Evolutionary conservation across 768 basidiomycete genomes (phyloP).

Genomic region (Gyrodon lividus): DNA sequence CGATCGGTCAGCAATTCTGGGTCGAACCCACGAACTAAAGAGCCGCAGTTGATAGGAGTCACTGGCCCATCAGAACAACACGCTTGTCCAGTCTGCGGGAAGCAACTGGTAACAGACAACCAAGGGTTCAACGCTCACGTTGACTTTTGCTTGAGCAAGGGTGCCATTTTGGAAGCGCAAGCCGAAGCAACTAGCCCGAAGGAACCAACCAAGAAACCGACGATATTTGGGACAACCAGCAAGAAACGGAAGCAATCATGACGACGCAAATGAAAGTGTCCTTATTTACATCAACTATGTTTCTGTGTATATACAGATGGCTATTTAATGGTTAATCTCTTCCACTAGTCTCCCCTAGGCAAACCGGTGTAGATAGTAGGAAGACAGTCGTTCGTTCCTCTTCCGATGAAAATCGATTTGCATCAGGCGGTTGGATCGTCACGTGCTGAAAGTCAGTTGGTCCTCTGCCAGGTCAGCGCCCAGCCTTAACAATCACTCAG

Average conservation of each 20-base stretch:
- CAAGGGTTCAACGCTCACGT: slow-evolving; percentile 81
- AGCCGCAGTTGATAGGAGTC: neutral
- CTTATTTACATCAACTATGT: neutral
- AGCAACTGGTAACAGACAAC: slow-evolving; percentile 66
- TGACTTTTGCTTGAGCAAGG: slow-evolving; percentile 83
- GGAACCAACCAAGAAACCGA: slow-evolving; percentile 10
- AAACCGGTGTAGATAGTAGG: too few species aligned
- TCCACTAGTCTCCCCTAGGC: too few species aligned
- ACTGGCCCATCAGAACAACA: slow-evolving; percentile 23
- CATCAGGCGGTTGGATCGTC: neutral
- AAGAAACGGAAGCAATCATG: slow-evolving; percentile 21
- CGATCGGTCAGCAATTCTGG: slow-evolving; percentile 16
- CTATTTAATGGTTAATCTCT: too few species aligned
- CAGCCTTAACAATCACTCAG: too few species aligned
- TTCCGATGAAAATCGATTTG: too few species aligned
- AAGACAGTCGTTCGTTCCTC: too few species aligned
- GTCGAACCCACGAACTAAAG: slow-evolving; percentile 15
- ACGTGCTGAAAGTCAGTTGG: neutral
- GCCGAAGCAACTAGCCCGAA: slow-evolving; percentile 23
- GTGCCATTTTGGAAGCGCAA: slow-evolving; percentile 73
- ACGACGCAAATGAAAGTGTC: slow-evolving; percentile 9
- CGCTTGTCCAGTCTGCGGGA: slow-evolving; percentile 72
- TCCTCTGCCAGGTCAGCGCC: too few species aligned
- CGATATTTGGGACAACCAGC: neutral
- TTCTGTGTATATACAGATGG: too few species aligned